Evolutionary conservation across 306 rosid species (phyloP), one percentile per base, ranked within the genome.

Genomic region (Quercus agrifolia): DNA sequence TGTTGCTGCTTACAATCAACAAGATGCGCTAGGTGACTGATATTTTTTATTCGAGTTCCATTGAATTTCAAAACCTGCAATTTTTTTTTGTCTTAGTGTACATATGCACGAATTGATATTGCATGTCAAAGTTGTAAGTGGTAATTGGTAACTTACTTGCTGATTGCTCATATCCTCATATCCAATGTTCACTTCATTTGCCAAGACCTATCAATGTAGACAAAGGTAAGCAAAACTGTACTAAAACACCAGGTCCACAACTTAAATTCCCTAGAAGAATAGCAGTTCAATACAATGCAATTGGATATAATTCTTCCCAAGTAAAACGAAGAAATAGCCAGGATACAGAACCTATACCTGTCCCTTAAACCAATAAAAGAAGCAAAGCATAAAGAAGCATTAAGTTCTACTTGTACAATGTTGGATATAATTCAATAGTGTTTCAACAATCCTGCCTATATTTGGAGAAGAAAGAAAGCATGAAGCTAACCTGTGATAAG

Each of bases 121-220:
- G 73, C 59, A 20, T 62, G 61, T 28, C 69, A 49, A 75, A 71
- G 56, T 55, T 35, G 54, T 15, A 55, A 31, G 58, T 46, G 56
- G 35, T 77, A 6, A 5, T 51, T 61, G 75, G 44, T 66, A 41
- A 86, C 91, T 83, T 91, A 85, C 98, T 97, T 95, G 99, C 82
- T 84, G 97, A 86, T 95, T 95, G 87, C 92, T 58, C 99, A 95
- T 90, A 85, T 91, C 96, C 82, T 95, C 99, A 19, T 95, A 95
- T 35, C 99, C 99, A 78, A 95, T 88, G 85, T 95, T 95, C 77
- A 84, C 93, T 78, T 95, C 96, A 74, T 90, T 90, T 66, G 99
- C 98, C 62, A 95, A 87, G 77, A 95, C 97, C 99, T 95, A 74
- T 58, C 23, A 21, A 70, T 41, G 19, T 66, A 41, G 77, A 77